Base-by-base conservation (phyloP, 2,329 filamentous ascomycete genomes). In the Erysiphe pulchra region DNA sequence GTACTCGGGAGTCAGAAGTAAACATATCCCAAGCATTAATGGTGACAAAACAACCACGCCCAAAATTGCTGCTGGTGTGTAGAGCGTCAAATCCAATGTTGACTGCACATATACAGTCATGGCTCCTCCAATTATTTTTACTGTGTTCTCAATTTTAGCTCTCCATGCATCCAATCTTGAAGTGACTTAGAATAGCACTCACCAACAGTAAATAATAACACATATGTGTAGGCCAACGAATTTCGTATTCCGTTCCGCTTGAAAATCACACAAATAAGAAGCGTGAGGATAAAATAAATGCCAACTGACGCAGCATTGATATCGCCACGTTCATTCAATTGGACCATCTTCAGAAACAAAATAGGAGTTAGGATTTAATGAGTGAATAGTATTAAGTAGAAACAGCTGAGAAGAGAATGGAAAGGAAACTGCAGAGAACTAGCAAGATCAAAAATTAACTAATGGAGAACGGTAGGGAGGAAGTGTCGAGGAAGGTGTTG, bases 11-110 rank as follows among this genome's bases (percentile, higher is more conserved):
- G 31, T 46, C 10, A 46, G n/a, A 30, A 46, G 36, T 10, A 24
- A 28, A 32, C 36, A 41, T 12, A 41, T 34, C 32, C 36, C 36
- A 14, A 46, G 28, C 45, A 46, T 41, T 14, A 46, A 17, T 2
- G 45, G 45, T 10, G 45, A 46, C 9, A 46, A 16, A 17, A 46
- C 45, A 16, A 46, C 45, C 7, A 37, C 41, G 12, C 45, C 39
- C n/a, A 46, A 30, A 8, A 46, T 46, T 11, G 45, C 45, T 14
- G 45, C 45, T 16, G 45, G 45, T 17, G 45, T 46, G n/a, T 46
- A 46, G 14, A 46, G 34, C 13, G 24, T 33, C 7, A 41, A 14
- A 31, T 46, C 39, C 14, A 32, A 12, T 11, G 45, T 46, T 28
- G 32, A 18, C 28, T 46, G 45, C 24, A 46, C 45, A 33, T 46